Percentiles rank a stretch among this genome's conserved stretches.
Conservation (phyloP, 2,329 filamentous ascomycete genomes). For the Sporothrix dimorphospora region DNA sequence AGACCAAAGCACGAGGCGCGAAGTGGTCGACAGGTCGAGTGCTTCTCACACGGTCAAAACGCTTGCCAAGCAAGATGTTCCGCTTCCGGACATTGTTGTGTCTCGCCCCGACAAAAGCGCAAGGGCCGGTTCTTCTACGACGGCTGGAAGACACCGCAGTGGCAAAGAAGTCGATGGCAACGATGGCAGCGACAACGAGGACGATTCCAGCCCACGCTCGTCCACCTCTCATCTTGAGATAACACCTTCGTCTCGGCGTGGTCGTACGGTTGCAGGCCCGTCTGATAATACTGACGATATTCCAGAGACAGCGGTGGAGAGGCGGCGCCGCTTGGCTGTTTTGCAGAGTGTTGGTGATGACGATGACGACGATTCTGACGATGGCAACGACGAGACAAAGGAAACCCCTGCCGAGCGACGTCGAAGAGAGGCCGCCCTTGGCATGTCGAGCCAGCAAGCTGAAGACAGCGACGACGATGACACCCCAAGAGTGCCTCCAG, state of each 20-base stretch:
- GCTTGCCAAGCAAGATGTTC: conserved; percentile 49
- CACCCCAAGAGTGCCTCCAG: conserved; percentile 55
- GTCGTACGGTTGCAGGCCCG: background rate
- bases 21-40: conserved; percentile 56
- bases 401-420: conserved; percentile 77
- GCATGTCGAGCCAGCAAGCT: conserved; percentile 52
- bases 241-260: background rate
- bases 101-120: conserved; percentile 19
- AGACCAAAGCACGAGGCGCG: conserved; percentile 64
- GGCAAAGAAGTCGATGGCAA: background rate
- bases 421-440: conserved; percentile 73
- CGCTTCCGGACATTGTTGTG: conserved; percentile 19
- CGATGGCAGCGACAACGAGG: background rate
- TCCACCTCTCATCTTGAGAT: conserved; percentile 21
- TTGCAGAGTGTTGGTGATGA: conserved; percentile 50
- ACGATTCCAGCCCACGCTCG: conserved; percentile 22
- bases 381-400: conserved; percentile 45
- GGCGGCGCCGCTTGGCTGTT: conserved; percentile 64
- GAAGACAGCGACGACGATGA: conserved; percentile 62
- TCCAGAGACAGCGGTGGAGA: conserved; percentile 70
- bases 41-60: conserved; percentile 54
- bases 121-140: background rate
- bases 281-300: conserved; percentile 19
- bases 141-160: background rate
- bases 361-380: conserved; percentile 44